Base-by-base conservation (phyloP, 1,284 basidiomycete genomes). In the Cutaneotrichosporon sp. region DNA sequence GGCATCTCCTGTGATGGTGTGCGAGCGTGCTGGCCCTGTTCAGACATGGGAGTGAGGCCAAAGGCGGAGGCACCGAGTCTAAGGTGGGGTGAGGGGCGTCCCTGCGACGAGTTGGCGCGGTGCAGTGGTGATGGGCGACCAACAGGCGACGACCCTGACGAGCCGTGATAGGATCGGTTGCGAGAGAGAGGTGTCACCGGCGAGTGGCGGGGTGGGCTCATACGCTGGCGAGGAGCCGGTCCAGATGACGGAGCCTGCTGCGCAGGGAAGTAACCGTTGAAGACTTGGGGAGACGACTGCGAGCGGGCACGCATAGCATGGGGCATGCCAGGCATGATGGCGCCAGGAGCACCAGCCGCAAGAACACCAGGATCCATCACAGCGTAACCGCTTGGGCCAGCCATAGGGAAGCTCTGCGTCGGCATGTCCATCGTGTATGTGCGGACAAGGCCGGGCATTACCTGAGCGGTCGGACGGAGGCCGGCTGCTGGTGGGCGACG, bases 201-300 rank as follows among this genome's bases (percentile, higher is more conserved):
- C 25, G 53, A 52, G 51, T 55, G 53, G 22, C 57, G 50, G 12
- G 42, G 32, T 10, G 57, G 57, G 24, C 46, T 50, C 47, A 49
- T 51, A 32, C 57, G 57, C 39, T 59, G 57, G 31, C 52, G 57
- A 11, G 52, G 57, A 27, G 52, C 57, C 12, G 57, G 57, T n/a
- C 57, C 57, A 31, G 52, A 55, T 11, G 44, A 48, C 0, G 57
- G 24, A n/a, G 46, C 22, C 52, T 59, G 57, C 35, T 54, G 33
- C 2, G 50, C 38, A 11, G 38, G 38, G 14, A 16, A 47, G 24
- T 44, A 47, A 10, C 34, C 49, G 20, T 33, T 31, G 31, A 53
- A 29, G 20, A 54, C 37, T 47, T 60, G 58, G 5, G 58, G 58
- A 4, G 55, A 54, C 34, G 58, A 60, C 55, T 60, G 58, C 8